Evolutionary conservation across 768 basidiomycete species (phyloP).

Genomic region (Brasilioporus rufonigricans): DNA sequence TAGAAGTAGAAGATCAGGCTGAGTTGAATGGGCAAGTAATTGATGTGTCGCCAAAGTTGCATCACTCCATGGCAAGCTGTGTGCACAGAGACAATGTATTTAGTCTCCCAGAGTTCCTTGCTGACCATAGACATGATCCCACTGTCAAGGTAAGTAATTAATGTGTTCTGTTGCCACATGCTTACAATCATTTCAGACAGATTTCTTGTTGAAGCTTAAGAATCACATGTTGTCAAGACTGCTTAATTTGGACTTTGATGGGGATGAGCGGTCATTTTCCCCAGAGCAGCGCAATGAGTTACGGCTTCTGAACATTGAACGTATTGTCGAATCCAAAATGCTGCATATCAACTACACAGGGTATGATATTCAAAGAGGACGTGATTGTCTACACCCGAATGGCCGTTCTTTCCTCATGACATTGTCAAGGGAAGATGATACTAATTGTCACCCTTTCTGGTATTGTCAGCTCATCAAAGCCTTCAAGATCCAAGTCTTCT

Average conservation of each 20-base stretch:
- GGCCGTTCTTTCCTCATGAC: not conserved
- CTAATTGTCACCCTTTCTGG: not conserved
- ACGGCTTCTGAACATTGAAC: not conserved
- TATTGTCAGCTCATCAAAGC: not conserved
- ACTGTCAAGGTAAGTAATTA: not conserved
- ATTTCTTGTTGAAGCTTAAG: not conserved
- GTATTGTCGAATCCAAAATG: not conserved
- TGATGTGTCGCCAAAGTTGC: not conserved
- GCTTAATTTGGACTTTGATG: not conserved
- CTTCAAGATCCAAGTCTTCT: not conserved
- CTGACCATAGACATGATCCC: not conserved
- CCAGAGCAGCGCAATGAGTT: not conserved
- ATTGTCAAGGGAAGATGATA: not conserved
- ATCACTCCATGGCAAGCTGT: not conserved
- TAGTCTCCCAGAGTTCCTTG: not conserved
- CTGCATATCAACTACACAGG: constrained; percentile 1
- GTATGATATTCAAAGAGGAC: not conserved
- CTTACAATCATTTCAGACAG: not conserved
- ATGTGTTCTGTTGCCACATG: not conserved
- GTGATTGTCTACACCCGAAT: not conserved
- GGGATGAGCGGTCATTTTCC: not conserved
- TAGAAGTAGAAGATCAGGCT: not conserved
- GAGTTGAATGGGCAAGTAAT: not conserved
- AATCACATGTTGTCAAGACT: not conserved
- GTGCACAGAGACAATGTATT: not conserved